A percentile compares a stretch with the other conserved stretches of the same genome.
These are phyloP conservation scores for Pseudopyrenochaeta lycopersici DNA, from an alignment of 2,329 filamentous ascomycete genomes.

Conservation along the genomic window DNA sequence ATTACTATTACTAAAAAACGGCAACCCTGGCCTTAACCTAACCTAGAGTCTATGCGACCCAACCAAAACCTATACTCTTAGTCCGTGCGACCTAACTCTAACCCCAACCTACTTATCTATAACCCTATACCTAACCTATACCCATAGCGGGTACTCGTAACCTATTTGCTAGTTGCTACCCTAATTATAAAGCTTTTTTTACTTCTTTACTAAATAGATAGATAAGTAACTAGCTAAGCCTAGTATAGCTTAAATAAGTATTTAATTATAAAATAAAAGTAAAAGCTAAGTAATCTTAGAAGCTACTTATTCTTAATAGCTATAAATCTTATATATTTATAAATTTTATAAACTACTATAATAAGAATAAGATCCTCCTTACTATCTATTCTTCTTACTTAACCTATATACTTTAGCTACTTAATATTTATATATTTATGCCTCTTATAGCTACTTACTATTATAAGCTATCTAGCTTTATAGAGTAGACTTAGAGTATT, in stretches of 20 bases:
- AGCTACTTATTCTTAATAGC: neutral
- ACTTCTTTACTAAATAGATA: no score
- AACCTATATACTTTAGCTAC: conserved; percentile 2
- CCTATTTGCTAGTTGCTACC: no score
- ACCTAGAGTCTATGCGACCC: no score
- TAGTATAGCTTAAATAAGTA: conserved; percentile 17
- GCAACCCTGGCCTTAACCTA: no score
- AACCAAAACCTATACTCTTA: no score
- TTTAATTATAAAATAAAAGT: conserved; percentile 13
- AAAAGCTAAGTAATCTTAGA: neutral
- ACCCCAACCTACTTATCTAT: no score
- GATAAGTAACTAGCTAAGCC: conserved; percentile 10
- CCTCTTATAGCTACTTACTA: conserved; percentile 6
- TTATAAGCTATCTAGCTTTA: conserved; percentile 3
- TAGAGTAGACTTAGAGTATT: conserved; percentile 6
- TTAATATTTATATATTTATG: conserved; percentile 9
- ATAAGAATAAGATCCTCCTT: conserved; percentile 7
- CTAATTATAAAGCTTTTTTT: no score
- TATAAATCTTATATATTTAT: neutral
- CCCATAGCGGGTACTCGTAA: no score
- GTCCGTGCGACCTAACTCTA: no score
- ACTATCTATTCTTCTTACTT: neutral
- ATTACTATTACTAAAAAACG: no score
- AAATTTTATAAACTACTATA: conserved; percentile 4
- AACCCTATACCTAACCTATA: no score